These are phyloP conservation scores for Pseudonectria foliicola DNA, from an alignment of 2,329 filamentous ascomycete genomes.

Conservation along the genomic window DNA sequence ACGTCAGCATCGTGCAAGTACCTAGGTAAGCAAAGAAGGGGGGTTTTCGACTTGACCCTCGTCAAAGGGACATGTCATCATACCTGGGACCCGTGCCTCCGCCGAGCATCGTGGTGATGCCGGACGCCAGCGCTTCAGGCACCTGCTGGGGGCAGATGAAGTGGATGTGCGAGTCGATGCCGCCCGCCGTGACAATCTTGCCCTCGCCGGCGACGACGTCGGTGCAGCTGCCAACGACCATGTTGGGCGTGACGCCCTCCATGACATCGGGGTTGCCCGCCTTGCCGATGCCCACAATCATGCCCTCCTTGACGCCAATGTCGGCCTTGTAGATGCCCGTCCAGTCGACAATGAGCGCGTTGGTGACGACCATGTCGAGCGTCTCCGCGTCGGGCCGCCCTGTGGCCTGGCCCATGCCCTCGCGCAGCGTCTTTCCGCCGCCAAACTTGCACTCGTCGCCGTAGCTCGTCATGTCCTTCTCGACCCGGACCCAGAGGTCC, in stretches of 20 bases:
- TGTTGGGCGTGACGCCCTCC: slow-evolving; percentile 70
- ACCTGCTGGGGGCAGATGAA: slow-evolving; percentile 93
- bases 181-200: slow-evolving; percentile 85
- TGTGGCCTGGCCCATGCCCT: slow-evolving; percentile 91
- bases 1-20: slow-evolving; percentile 8
- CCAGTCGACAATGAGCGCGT: slow-evolving; percentile 86
- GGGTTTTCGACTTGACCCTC: too few species aligned
- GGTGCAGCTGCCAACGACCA: slow-evolving; percentile 82
- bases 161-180: slow-evolving; percentile 85
- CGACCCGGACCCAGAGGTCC: slow-evolving; percentile 84
- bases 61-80: not conserved
- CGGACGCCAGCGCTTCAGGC: slow-evolving; percentile 73
- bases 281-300: slow-evolving; percentile 86
- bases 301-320: slow-evolving; percentile 82
- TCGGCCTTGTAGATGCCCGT: slow-evolving; percentile 94
- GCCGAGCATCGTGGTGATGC: slow-evolving; percentile 84
- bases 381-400: slow-evolving; percentile 65
- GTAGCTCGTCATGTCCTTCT: slow-evolving; percentile 76
- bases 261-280: slow-evolving; percentile 96
- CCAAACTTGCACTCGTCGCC: slow-evolving; percentile 95
- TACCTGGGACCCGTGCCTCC: slow-evolving; percentile 90
- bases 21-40: not conserved
- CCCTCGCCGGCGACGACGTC: slow-evolving; percentile 89
- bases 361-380: slow-evolving; percentile 80
- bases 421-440: slow-evolving; percentile 85